Evolutionary conservation across 441 rosid species (phyloP).

Genomic region (Sinapis alba): DNA sequence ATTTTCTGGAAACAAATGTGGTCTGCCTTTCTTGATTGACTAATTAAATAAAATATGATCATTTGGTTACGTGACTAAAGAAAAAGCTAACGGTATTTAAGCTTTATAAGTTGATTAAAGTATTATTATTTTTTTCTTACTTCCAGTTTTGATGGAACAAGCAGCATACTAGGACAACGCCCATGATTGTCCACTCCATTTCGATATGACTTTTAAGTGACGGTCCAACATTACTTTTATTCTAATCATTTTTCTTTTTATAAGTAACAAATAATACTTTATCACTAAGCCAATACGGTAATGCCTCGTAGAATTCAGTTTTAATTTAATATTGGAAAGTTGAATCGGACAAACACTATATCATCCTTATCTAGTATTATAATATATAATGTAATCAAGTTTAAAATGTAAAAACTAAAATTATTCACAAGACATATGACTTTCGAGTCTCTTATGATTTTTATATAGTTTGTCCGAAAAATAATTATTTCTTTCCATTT

Average conservation of each 20-base stretch:
- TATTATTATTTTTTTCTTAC: conserved; percentile 1
- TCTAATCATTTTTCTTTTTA: background rate
- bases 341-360: background rate
- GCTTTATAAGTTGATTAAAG: background rate
- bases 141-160: conserved; percentile 16
- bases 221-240: conserved; percentile 10
- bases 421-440: background rate
- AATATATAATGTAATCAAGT: background rate
- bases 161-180: background rate
- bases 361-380: background rate
- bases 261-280: background rate
- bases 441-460: background rate
- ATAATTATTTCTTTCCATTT: background rate
- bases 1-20: background rate
- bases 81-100: background rate
- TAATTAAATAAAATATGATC: background rate
- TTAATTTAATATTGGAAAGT: background rate
- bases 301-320: background rate
- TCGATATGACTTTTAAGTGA: conserved; percentile 16
- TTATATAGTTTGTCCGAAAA: background rate
- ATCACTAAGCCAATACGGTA: background rate
- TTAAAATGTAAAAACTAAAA: background rate
- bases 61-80: background rate
- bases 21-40: conserved; percentile 3
- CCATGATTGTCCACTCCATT: background rate